phyloP scores from a whole-genome alignment of 2,329 filamentous ascomycete genomes.

The Chalaropsis ovoidea region DNA sequence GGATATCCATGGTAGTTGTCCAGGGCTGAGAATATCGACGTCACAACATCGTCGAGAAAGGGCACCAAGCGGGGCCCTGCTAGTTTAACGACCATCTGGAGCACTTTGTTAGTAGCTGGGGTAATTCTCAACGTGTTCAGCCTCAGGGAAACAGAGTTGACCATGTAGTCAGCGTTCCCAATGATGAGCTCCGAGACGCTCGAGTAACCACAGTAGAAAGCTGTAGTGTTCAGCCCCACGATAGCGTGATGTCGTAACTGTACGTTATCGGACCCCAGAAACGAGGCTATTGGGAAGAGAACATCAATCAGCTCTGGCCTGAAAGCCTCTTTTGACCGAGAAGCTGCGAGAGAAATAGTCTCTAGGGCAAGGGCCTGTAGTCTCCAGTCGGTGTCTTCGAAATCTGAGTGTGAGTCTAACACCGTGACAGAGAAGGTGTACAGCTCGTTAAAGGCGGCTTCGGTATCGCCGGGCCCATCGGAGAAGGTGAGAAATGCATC shows the following conservation, averaged over 20 bases:
- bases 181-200: slow-evolving; percentile 71
- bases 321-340: slow-evolving; percentile 56
- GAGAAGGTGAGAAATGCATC: slow-evolving; percentile 55
- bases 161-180: slow-evolving; percentile 89
- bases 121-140: slow-evolving; percentile 89
- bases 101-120: slow-evolving; percentile 77
- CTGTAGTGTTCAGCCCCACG: slow-evolving; percentile 69
- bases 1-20: slow-evolving; percentile 93
- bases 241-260: slow-evolving; percentile 72
- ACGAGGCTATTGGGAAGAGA: slow-evolving; percentile 82
- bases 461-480: slow-evolving; percentile 34
- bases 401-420: slow-evolving; percentile 46
- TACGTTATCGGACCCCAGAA: slow-evolving; percentile 61
- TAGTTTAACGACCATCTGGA: slow-evolving; percentile 87
- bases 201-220: slow-evolving; percentile 60
- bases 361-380: slow-evolving; percentile 72
- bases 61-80: slow-evolving; percentile 73
- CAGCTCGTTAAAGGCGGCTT: slow-evolving; percentile 50
- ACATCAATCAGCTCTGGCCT: slow-evolving; percentile 80
- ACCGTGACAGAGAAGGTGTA: slow-evolving; percentile 58
- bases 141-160: slow-evolving; percentile 81
- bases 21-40: slow-evolving; percentile 83
- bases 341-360: slow-evolving; percentile 64
- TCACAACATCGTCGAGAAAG: slow-evolving; percentile 83
- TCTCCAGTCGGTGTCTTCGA: slow-evolving; percentile 53